A percentile compares a stretch with the other conserved stretches of the same genome.
phyloP scores from a whole-genome alignment of 441 rosid genomes.

The Croton laevigatus region DNA sequence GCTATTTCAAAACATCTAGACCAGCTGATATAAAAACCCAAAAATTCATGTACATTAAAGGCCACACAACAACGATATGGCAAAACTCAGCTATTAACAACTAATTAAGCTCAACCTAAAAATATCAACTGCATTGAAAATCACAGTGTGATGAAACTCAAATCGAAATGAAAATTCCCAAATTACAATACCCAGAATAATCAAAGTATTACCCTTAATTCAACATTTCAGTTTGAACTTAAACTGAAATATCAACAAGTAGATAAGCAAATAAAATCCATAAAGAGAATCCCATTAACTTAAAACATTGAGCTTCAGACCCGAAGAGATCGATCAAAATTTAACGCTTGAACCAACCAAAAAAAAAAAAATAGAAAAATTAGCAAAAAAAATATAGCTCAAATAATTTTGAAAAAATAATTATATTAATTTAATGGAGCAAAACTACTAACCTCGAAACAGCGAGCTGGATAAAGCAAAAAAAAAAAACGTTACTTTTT shows the following conservation, averaged over 20 bases:
- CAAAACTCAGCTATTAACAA: constrained; percentile 7
- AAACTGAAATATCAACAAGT: constrained; percentile 26
- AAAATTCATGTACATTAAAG: constrained; percentile 11
- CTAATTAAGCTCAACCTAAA: constrained; percentile 21
- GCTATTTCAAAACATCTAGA: neutral
- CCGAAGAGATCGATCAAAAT: constrained; percentile 31
- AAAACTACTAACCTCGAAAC: constrained; percentile 36
- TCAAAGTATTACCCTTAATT: constrained; percentile 20
- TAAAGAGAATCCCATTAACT: neutral
- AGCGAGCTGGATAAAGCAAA: constrained; percentile 31
- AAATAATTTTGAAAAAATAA: neutral
- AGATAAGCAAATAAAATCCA: constrained; percentile 1
- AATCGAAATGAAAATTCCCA: constrained; percentile 19
- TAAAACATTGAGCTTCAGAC: constrained; percentile 15
- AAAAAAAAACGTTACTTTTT: constrained; percentile 28
- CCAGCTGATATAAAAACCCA: constrained; percentile 9
- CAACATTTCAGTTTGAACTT: constrained; percentile 12
- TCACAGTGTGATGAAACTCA: constrained; percentile 16
- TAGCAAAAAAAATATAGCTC: neutral
- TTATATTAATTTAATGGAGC: neutral
- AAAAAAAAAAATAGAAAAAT: neutral
- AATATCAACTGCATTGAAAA: constrained; percentile 21
- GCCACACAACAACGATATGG: neutral
- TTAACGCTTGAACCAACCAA: constrained; percentile 5
- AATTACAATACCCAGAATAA: constrained; percentile 12